Base-by-base conservation (phyloP, 768 basidiomycete species). In the Mycena vitilis region DNA sequence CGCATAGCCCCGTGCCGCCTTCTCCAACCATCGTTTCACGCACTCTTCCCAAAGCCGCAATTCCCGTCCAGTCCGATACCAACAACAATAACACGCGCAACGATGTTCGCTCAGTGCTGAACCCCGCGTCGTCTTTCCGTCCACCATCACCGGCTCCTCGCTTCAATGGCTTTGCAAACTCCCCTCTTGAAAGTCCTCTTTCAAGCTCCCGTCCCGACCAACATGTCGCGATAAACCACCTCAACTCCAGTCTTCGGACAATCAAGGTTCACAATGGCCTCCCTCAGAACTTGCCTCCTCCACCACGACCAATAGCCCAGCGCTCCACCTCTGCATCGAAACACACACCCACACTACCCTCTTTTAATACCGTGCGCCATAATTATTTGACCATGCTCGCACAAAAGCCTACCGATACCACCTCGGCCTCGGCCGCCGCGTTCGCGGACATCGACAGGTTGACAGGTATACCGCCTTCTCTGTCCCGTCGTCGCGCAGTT, bases 361-460 rank as follows among this genome's bases (percentile, higher is more conserved):
- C 49, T 61, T 59, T 65, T 47, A 54, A 20, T 51, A 74, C 72
- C 34, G 76, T 86, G 66, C 80, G 80, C 75, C 80, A 82, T 38
- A 83, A 82, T 60, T 87, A 87, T 67, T 77, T 87, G 74, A 83
- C 75, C 36, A 87, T 87, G 86, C 71, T 86, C 40, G 79, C 78
- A 42, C 75, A 80, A 57, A 76, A 77, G 18, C 75, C 81, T n/a
- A 68, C 61, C 34, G 75, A 76, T 40, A 57, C 73, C 36, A 58
- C 54, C 54, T 45, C 66, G n/a, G 54, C 66, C 6, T 16, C n/a
- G 37, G 69, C 62, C 40, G 9, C n/a, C 22, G 47, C 48, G 2
- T 54, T 47, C 18, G 44, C 25, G 49, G 55, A 25, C 12, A 68
- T 66, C 45, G 37, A 56, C 25, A 40, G 57, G 42, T 37, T 53